phyloP scores from a whole-genome alignment of 257 asterid species.

The Nicotiana undulata region DNA sequence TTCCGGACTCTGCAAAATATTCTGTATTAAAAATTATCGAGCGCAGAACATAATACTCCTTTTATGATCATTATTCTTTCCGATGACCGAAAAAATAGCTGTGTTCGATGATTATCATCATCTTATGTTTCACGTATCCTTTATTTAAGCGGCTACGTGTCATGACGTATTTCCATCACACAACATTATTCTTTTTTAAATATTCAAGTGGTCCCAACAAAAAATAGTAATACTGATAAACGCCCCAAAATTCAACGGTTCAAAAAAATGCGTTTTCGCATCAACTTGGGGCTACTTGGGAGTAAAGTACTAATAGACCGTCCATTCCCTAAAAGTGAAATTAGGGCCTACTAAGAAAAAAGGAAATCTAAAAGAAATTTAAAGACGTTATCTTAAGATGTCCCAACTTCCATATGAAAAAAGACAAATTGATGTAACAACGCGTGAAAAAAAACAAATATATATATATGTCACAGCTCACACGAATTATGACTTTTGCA shows the following conservation, averaged over 20 bases:
- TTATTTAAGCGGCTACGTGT: too few species aligned
- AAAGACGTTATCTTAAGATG: neutral
- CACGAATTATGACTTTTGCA: neutral
- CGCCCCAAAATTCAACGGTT: too few species aligned
- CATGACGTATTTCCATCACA: too few species aligned
- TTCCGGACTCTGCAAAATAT: too few species aligned
- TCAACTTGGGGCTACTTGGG: neutral
- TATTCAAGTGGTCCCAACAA: neutral
- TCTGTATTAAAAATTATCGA: too few species aligned
- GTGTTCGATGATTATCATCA: too few species aligned
- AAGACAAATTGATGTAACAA: neutral
- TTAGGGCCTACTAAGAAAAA: neutral
- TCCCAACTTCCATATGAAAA: neutral
- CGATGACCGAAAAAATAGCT: too few species aligned
- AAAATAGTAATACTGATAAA: too few species aligned
- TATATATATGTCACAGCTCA: neutral
- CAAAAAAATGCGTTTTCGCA: neutral
- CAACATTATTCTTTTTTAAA: too few species aligned
- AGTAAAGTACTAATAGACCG: neutral
- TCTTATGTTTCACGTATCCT: too few species aligned
- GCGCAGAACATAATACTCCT: too few species aligned
- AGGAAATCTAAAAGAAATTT: neutral
- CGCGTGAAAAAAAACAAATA: neutral
- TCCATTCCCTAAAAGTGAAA: neutral
- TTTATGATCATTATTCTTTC: too few species aligned